A percentile compares a stretch with the other conserved stretches of the same genome.
These are phyloP conservation scores for Neoarthrinium moseri DNA, from an alignment of 2,329 filamentous ascomycete species.

Conservation along the genomic window DNA sequence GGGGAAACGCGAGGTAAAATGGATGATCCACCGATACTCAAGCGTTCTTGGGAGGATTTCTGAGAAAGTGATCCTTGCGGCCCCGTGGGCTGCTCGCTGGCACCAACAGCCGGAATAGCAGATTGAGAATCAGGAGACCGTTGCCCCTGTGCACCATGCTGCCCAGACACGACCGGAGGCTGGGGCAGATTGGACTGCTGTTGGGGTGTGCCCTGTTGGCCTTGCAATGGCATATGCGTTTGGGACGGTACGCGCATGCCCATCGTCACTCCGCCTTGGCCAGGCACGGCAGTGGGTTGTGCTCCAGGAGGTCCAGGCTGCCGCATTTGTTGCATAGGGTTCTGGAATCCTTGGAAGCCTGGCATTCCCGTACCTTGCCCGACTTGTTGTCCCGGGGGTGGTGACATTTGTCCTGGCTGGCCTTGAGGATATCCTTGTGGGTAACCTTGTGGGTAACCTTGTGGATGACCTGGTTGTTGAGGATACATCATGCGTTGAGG, in stretches of 20 bases:
- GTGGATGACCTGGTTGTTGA: constrained; percentile 12
- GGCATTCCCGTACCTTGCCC: neutral
- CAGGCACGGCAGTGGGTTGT: neutral
- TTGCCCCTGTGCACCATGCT: constrained; percentile 17
- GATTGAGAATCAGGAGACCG: constrained; percentile 9
- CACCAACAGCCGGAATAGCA: too few relatives aligned
- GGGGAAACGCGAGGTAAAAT: constrained; percentile 18
- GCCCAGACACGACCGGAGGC: constrained; percentile 16
- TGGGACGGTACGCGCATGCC: constrained; percentile 7
- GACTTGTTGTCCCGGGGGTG: constrained; percentile 14
- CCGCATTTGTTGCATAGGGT: constrained; percentile 5
- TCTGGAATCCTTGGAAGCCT: neutral
- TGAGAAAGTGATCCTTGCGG: constrained; percentile 17
- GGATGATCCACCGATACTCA: constrained; percentile 12
- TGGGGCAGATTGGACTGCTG: constrained; percentile 7
- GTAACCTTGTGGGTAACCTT: neutral
- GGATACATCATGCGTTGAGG: constrained; percentile 24
- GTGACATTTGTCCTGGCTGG: constrained; percentile 11
- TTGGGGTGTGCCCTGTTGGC: constrained; percentile 1
- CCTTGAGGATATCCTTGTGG: constrained; percentile 7
- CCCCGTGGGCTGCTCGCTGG: too few relatives aligned
- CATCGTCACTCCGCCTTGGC: neutral
- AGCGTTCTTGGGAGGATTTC: constrained; percentile 18
- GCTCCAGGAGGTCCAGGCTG: neutral
- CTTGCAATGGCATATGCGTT: constrained; percentile 4